A percentile compares a stretch with the other conserved stretches of the same genome.
Evolutionary conservation across 2,329 filamentous ascomycete species (phyloP).

Genomic region (Cryphonectria carpinicola): DNA sequence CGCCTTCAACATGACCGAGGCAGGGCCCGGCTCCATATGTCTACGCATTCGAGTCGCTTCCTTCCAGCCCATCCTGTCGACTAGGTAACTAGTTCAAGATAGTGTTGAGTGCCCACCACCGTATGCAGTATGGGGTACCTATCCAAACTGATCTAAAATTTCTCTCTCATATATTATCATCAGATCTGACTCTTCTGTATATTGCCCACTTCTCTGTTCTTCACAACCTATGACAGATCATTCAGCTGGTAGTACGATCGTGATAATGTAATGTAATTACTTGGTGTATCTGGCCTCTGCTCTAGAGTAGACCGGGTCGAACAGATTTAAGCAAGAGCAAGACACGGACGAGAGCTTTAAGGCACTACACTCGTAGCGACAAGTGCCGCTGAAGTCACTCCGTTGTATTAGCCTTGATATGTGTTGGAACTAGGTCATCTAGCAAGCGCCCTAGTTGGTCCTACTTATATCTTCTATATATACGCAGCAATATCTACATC

Average conservation of each 20-base stretch:
- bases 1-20: not conserved
- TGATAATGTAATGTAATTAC: not conserved
- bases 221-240: too few species aligned
- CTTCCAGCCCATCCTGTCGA: not conserved
- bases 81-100: not conserved
- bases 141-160: not conserved
- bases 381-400: slow-evolving; percentile 3
- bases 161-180: not conserved
- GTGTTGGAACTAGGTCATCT: slow-evolving; percentile 17
- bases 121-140: not conserved
- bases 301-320: not conserved
- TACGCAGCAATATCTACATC: not conserved
- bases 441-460: slow-evolving; percentile 12
- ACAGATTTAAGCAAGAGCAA: slow-evolving; percentile 11
- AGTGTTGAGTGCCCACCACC: not conserved
- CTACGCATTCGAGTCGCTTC: not conserved
- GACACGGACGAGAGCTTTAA: slow-evolving; percentile 18
- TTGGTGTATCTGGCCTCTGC: not conserved
- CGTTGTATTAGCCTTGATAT: slow-evolving; percentile 6
- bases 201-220: not conserved
- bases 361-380: slow-evolving; percentile 20
- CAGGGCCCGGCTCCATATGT: slow-evolving; percentile 15
- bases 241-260: not conserved
- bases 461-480: not conserved
- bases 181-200: not conserved